Evolutionary conservation across 2,329 filamentous ascomycete genomes (phyloP).

Genomic region (Lanzia echinophila): DNA sequence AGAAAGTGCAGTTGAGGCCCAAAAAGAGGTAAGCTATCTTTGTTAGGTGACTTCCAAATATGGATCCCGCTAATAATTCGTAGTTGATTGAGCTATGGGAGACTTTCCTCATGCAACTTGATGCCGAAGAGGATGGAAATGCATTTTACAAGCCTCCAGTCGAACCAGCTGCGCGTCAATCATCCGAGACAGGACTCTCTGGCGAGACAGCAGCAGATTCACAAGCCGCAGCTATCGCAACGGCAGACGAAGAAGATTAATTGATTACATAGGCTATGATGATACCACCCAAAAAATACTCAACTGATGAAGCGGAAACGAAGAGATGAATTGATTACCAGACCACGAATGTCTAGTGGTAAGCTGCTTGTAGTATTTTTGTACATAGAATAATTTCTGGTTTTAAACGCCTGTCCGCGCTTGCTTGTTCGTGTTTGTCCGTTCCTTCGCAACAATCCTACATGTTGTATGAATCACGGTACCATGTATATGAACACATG

Average conservation of each 20-base stretch:
- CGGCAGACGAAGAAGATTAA: slow-evolving; percentile 24
- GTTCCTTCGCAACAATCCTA: background rate
- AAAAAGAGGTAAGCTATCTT: slow-evolving; percentile 74
- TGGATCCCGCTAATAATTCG: slow-evolving; percentile 8
- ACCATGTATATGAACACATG: too few species aligned
- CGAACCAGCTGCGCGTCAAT: slow-evolving; percentile 44
- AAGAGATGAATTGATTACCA: slow-evolving; percentile 1
- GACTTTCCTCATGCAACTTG: slow-evolving; percentile 92
- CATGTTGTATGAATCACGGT: background rate
- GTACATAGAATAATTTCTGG: slow-evolving; percentile 27
- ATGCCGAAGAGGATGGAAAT: slow-evolving; percentile 80
- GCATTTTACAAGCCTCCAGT: slow-evolving; percentile 59
- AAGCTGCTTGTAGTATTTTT: slow-evolving; percentile 16
- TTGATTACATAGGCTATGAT: background rate
- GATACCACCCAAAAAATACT: slow-evolving; percentile 7
- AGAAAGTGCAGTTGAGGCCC: slow-evolving; percentile 93
- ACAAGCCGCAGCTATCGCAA: slow-evolving; percentile 14
- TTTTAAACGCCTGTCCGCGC: slow-evolving; percentile 10
- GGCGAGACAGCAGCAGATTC: slow-evolving; percentile 21
- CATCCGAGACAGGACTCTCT: slow-evolving; percentile 36
- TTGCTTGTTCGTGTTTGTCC: background rate
- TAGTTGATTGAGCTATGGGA: slow-evolving; percentile 86
- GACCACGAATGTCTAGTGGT: slow-evolving; percentile 1
- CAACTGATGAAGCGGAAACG: background rate
- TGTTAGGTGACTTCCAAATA: background rate